Evolutionary conservation across 23 red algal species (phyloP).

Genomic region (Gracilaria caudata): DNA sequence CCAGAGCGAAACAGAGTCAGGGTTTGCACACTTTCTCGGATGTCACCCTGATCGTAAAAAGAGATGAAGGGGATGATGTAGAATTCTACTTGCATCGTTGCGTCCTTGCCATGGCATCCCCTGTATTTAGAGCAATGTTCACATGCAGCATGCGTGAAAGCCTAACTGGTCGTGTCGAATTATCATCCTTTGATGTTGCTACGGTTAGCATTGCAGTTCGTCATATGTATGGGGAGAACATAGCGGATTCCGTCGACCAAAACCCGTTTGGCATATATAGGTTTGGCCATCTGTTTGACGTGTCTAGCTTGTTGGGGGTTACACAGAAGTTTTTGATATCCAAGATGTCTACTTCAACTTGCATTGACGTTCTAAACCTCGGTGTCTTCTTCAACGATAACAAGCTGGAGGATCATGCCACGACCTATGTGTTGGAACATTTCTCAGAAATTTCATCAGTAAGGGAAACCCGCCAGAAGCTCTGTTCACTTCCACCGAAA

Average conservation of each 20-base stretch:
- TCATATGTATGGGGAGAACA: conserved; percentile 38
- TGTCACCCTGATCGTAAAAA: conserved; percentile 16
- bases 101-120: conserved; percentile 40
- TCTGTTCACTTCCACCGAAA: conserved; percentile 8
- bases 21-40: neutral
- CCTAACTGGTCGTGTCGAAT: conserved; percentile 10
- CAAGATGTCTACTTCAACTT: conserved; percentile 1
- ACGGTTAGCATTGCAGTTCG: conserved; percentile 29
- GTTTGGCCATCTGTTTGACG: conserved; percentile 37
- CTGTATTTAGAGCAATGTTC: conserved; percentile 65
- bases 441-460: conserved; percentile 12
- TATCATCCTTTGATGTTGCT: conserved; percentile 17
- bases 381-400: conserved; percentile 17
- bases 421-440: conserved; percentile 3
- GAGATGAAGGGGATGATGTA: conserved; percentile 21
- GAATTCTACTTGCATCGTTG: conserved; percentile 34
- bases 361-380: conserved; percentile 13
- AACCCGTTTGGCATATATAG: conserved; percentile 9
- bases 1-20: neutral
- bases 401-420: neutral
- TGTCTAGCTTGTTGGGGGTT: conserved; percentile 6
- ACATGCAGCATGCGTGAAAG: conserved; percentile 40
- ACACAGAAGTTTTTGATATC: conserved; percentile 1
- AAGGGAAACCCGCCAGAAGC: neutral
- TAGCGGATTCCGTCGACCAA: neutral